These are phyloP conservation scores for Pleurotus salmoneostramineus DNA, from an alignment of 768 basidiomycete species.

Conservation along the genomic window DNA sequence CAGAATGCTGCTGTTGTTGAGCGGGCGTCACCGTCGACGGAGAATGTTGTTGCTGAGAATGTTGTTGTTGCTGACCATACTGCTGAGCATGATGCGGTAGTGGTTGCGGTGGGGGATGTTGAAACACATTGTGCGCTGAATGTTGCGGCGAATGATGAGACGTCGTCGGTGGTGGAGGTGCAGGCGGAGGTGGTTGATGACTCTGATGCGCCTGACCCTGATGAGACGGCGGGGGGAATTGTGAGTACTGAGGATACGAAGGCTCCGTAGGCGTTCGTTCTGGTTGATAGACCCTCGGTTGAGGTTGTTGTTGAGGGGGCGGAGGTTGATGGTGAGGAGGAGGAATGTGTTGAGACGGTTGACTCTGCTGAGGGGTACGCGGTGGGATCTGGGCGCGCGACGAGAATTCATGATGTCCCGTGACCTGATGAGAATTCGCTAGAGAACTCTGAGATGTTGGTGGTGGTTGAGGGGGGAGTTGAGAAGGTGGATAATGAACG, in stretches of 20 bases:
- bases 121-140: conserved; percentile 13
- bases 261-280: conserved; percentile 7
- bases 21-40: neutral
- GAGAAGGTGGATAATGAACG: conserved; percentile 2
- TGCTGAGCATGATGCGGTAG: conserved; percentile 2
- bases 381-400: conserved; percentile 1
- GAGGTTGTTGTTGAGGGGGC: conserved; percentile 9
- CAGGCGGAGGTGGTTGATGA: conserved; percentile 21
- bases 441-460: neutral
- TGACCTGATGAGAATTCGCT: conserved; percentile 11
- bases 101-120: conserved; percentile 17
- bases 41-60: conserved; percentile 6
- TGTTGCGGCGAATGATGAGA: conserved; percentile 9
- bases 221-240: conserved; percentile 12
- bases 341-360: conserved; percentile 15
- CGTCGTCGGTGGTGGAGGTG: neutral
- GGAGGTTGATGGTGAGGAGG: conserved; percentile 8
- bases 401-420: neutral
- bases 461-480: conserved; percentile 5
- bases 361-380: neutral
- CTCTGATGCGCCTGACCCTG: neutral
- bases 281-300: conserved; percentile 15
- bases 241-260: conserved; percentile 4
- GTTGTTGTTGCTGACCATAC: conserved; percentile 12
- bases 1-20: neutral